Base-by-base conservation (phyloP, 208 protist genomes). In the Angomonas ambiguus region DNA sequence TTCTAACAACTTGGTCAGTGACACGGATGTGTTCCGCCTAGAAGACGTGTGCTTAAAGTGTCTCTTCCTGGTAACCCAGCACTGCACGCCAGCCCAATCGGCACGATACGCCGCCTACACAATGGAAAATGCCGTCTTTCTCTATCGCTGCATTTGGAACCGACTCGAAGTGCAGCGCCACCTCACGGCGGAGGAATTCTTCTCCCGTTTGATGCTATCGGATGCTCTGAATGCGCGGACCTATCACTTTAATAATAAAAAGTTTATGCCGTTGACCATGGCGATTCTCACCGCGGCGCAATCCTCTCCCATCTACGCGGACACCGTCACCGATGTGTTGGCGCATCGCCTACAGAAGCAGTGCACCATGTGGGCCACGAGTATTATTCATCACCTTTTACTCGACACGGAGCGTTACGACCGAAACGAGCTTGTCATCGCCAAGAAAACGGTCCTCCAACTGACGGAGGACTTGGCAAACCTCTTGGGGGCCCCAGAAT, bases 71-170 rank as follows among this genome's bases (percentile, higher is more conserved):
- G 33, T 81, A 2, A 60, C 79, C 0, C 75, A 77, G 51, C 55
- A n/a, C 33, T 67, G 60, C 49, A 67, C 45, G 30, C 72, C 77
- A 66, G 71, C 76, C 18, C 63, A 76, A 45, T 57, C 71, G 16
- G 28, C 57, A 11, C 74, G 77, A 25, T 92, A 88, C 74, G 66
- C 77, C 16, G 57, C 80, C 3, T 91, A 92, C 77, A 73, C 84
- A 18, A 70, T 71, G 41, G 82, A 85, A 51, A 62, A 56, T 30
- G 84, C 82, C 2, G 71, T 87, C 49, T 63, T 77, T 3, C 68
- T 89, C 24, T 92, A 93, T 63, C 73, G 65, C 6, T 79, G 74
- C 58, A 53, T 95, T 3, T 95, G 86, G 89, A 87, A 87, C 42
- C 67, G 74, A 31, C 69, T 95, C 2, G 66, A 76, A 33, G 27